phyloP scores from a whole-genome alignment of 2,329 filamentous ascomycete genomes.

The Aureobasidium sp. region DNA sequence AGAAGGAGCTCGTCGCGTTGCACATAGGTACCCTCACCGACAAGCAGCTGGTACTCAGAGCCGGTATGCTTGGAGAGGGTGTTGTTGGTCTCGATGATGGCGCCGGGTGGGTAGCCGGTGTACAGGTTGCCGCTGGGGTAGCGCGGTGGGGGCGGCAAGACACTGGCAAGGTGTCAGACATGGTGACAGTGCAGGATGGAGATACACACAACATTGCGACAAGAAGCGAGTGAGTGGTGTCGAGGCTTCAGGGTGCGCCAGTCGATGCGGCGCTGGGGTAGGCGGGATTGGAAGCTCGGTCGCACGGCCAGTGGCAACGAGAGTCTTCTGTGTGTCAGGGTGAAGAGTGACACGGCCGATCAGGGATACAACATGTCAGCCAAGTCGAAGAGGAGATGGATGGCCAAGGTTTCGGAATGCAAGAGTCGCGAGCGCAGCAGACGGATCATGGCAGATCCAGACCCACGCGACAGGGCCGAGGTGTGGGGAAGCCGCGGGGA shows the following conservation, averaged over 20 bases:
- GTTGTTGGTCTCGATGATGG: conserved; percentile 91
- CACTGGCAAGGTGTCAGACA: conserved; percentile 41
- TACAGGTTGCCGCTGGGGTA: conserved; percentile 69
- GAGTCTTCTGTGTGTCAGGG: background rate
- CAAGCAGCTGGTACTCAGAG: conserved; percentile 80
- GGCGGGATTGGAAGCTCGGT: background rate
- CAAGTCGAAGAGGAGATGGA: background rate
- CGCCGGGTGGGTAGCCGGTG: conserved; percentile 56
- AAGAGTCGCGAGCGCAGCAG: background rate
- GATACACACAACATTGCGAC: conserved; percentile 8
- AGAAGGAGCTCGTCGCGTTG: conserved; percentile 86
- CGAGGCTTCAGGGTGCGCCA: background rate
- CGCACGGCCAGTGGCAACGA: background rate
- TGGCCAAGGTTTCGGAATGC: background rate
- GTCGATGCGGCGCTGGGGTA: background rate
- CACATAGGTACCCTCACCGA: conserved; percentile 89
- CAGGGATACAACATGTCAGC: background rate
- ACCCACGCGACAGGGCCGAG: background rate
- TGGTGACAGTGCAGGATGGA: background rate
- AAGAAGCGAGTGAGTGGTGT: background rate
- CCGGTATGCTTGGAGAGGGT: conserved; percentile 70
- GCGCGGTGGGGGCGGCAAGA: conserved; percentile 74
- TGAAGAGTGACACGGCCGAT: background rate
- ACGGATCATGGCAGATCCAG: background rate
- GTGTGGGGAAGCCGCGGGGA: background rate